These are phyloP conservation scores for Pseudotulostoma volvatum DNA, from an alignment of 495 filamentous ascomycete species.

Conservation along the genomic window DNA sequence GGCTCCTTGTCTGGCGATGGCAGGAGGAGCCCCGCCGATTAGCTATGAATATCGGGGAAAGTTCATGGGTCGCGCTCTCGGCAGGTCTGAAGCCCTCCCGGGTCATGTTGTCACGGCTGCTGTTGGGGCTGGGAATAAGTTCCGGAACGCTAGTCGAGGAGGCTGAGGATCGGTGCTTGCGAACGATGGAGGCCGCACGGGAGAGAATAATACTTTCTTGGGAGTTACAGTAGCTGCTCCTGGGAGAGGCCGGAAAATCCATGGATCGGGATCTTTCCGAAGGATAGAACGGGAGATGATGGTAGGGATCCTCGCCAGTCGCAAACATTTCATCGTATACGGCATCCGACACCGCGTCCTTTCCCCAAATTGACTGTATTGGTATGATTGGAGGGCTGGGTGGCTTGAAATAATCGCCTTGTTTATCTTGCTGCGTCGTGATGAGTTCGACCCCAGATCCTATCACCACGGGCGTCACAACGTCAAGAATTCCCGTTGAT, in stretches of 20 bases:
- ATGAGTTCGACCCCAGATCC: constrained; percentile 5
- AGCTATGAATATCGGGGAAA: background rate
- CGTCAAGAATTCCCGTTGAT: constrained; percentile 16
- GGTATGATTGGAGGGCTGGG: constrained; percentile 18
- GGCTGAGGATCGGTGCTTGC: constrained; percentile 37
- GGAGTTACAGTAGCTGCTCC: constrained; percentile 39
- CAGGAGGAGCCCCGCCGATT: constrained; percentile 16
- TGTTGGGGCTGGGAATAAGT: constrained; percentile 32
- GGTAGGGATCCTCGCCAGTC: constrained; percentile 29
- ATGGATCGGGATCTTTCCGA: constrained; percentile 23
- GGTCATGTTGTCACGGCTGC: constrained; percentile 28
- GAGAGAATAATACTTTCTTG: constrained; percentile 40
- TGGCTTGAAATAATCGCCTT: constrained; percentile 23
- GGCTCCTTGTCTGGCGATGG: constrained; percentile 28
- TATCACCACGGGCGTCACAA: constrained; percentile 19
- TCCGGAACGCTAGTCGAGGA: constrained; percentile 43
- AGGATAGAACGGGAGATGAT: constrained; percentile 22
- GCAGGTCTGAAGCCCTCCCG: constrained; percentile 17
- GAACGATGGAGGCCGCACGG: constrained; percentile 30
- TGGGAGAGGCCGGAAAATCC: constrained; percentile 25
- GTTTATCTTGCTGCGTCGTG: constrained; percentile 1
- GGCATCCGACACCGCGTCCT: constrained; percentile 24
- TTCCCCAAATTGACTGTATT: constrained; percentile 16
- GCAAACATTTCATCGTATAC: constrained; percentile 34
- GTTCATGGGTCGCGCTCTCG: constrained; percentile 11